These are phyloP conservation scores for Prunus mume DNA, from an alignment of 306 rosid genomes.

Conservation along the genomic window DNA sequence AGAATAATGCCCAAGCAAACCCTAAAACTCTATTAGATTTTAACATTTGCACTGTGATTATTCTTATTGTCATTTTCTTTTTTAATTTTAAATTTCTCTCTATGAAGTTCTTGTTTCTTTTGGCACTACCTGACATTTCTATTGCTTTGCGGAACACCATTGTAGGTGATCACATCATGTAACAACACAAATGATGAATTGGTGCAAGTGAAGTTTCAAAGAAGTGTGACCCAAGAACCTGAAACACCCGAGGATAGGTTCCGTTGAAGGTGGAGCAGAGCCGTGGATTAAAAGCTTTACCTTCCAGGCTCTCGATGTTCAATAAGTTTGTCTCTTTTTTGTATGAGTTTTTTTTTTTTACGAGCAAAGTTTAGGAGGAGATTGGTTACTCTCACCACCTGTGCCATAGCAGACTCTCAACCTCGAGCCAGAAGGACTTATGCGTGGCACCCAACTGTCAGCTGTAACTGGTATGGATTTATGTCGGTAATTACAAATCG, in stretches of 20 bases:
- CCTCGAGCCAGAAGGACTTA: too few species aligned
- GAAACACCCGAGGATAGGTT: conserved; percentile 40
- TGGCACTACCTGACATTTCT: not conserved
- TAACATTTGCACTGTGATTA: not conserved
- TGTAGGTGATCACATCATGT: conserved; percentile 88
- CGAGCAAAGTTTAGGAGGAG: too few species aligned
- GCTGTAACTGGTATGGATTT: too few species aligned
- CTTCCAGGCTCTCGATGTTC: too few species aligned
- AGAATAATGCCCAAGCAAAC: not conserved
- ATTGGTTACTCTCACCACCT: too few species aligned
- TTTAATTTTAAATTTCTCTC: not conserved
- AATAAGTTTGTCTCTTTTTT: too few species aligned
- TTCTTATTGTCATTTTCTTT: not conserved
- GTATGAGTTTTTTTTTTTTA: too few species aligned
- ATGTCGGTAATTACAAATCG: too few species aligned
- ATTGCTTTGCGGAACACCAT: not conserved
- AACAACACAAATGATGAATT: conserved; percentile 88
- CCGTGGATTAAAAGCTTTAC: too few species aligned
- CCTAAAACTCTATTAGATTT: not conserved
- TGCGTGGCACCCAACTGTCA: too few species aligned
- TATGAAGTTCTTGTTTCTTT: not conserved
- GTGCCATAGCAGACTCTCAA: too few species aligned
- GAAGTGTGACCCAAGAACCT: conserved; percentile 19
- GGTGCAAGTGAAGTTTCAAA: conserved; percentile 26
- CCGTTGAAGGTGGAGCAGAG: not conserved